Evolutionary conservation across 2,329 filamentous ascomycete species (phyloP).

Genomic region (Exophiala lecanii-corni): DNA sequence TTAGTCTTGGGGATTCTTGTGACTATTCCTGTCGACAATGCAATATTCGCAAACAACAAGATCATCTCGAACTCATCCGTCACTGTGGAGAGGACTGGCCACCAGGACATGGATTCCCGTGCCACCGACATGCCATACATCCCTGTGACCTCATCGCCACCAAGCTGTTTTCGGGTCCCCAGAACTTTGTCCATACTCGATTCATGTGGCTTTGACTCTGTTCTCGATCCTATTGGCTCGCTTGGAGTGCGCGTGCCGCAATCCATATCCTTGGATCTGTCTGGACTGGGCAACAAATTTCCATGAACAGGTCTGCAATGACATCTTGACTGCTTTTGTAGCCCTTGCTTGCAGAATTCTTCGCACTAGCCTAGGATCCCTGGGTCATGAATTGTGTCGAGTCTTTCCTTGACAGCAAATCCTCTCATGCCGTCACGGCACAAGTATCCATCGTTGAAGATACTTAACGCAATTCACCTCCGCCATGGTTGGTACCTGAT

Average conservation of each 20-base stretch:
- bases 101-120: too few species aligned
- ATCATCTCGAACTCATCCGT: too few species aligned
- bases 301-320: background rate
- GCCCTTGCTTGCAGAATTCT: background rate
- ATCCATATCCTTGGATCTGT: background rate
- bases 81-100: too few species aligned
- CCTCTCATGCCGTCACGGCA: too few species aligned
- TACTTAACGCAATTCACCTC: background rate
- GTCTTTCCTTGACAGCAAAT: too few species aligned
- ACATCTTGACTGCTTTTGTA: conserved; percentile 1
- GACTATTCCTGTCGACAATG: too few species aligned
- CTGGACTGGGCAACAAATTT: background rate
- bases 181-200: background rate
- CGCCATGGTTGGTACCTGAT: background rate
- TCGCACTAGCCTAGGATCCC: background rate
- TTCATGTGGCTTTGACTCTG: background rate
- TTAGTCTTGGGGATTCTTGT: too few species aligned
- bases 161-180: background rate
- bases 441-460: background rate
- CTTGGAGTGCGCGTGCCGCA: background rate
- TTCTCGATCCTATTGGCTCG: background rate
- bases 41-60: too few species aligned
- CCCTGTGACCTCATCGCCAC: background rate
- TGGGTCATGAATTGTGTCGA: too few species aligned
- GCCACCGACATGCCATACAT: too few species aligned